A percentile compares a stretch with the other conserved stretches of the same genome.
phyloP scores from a whole-genome alignment of 2,329 filamentous ascomycete species.

The Penicillium sp. region DNA sequence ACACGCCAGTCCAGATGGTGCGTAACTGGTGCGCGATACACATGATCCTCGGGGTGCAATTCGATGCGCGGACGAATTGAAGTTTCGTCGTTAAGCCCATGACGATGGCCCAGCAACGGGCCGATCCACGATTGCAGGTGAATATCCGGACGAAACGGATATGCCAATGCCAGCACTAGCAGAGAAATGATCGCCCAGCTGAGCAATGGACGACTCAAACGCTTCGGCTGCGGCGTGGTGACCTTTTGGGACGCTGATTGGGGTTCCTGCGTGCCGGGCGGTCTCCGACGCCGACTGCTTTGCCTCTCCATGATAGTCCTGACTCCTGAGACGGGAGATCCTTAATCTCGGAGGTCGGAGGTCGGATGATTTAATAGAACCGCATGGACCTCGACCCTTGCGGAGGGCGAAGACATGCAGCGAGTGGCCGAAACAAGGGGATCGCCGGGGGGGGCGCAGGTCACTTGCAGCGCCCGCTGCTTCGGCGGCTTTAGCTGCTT shows the following conservation, averaged over 20 bases:
- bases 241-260: not conserved
- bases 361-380: not conserved
- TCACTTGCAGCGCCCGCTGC: constrained; percentile 1
- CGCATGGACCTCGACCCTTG: constrained; percentile 15
- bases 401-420: constrained; percentile 1
- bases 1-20: constrained; percentile 49
- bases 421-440: constrained; percentile 7
- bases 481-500: not conserved
- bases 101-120: not conserved
- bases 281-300: constrained; percentile 22
- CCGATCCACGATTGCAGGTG: constrained; percentile 5
- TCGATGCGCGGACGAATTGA: constrained; percentile 26
- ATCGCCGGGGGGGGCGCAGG: constrained; percentile 6
- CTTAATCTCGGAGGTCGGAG: not conserved
- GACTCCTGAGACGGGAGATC: not conserved
- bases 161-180: constrained; percentile 18
- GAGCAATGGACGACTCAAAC: constrained; percentile 11
- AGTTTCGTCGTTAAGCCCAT: not conserved
- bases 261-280: constrained; percentile 8
- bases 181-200: constrained; percentile 22
- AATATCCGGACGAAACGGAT: constrained; percentile 14
- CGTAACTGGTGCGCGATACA: constrained; percentile 38
- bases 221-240: not conserved
- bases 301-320: constrained; percentile 26
- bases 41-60: constrained; percentile 51